Evolutionary conservation across 805 yeast genomes (phyloP).

Genomic region (Candida golubevii): DNA sequence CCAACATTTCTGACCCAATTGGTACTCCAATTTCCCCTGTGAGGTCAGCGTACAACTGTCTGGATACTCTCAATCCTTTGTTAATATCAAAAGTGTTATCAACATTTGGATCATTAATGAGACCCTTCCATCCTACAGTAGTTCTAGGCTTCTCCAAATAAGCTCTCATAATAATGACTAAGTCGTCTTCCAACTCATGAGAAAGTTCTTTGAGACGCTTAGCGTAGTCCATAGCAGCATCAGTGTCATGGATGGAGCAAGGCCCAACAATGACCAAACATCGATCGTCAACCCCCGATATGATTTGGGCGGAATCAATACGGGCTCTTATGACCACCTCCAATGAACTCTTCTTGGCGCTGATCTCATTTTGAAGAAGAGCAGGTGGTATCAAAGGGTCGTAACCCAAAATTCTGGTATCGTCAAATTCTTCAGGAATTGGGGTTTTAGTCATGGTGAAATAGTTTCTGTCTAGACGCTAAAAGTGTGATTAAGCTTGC

Average conservation of each 20-base stretch:
- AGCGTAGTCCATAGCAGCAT: slow-evolving; percentile 88
- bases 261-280: slow-evolving; percentile 91
- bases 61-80: slow-evolving; percentile 85
- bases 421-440: slow-evolving; percentile 63
- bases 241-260: slow-evolving; percentile 93
- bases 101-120: slow-evolving; percentile 94
- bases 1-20: slow-evolving; percentile 96
- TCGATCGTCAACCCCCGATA: slow-evolving; percentile 83
- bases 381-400: slow-evolving; percentile 96
- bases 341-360: slow-evolving; percentile 56
- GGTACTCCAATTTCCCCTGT: slow-evolving; percentile 69
- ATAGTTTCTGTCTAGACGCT: background rate
- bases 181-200: slow-evolving; percentile 64
- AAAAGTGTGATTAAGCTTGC: no score
- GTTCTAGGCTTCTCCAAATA: slow-evolving; percentile 98
- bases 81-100: slow-evolving; percentile 90
- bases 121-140: slow-evolving; percentile 98
- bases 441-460: slow-evolving; percentile 41
- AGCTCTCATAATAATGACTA: slow-evolving; percentile 92
- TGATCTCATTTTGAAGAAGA: slow-evolving; percentile 80
- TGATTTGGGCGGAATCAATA: slow-evolving; percentile 64
- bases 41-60: slow-evolving; percentile 79
- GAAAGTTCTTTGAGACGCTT: slow-evolving; percentile 54
- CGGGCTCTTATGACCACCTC: slow-evolving; percentile 71
- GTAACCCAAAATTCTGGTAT: slow-evolving; percentile 80